Conservation (phyloP, 2,329 filamentous ascomycete genomes). For the Fusarium sororula region DNA sequence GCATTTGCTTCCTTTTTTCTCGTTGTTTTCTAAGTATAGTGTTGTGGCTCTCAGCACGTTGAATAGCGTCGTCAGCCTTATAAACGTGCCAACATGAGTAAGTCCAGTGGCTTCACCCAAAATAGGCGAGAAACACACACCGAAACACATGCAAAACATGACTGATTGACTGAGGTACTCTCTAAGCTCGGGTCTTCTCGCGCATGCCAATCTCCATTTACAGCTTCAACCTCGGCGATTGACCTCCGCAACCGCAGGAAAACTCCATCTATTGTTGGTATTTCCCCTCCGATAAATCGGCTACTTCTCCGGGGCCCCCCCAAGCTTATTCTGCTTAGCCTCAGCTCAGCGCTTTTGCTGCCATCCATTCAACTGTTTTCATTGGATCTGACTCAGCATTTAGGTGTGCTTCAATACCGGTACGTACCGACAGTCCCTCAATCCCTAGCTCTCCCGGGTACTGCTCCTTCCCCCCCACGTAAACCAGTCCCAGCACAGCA, state of each 20-base stretch:
- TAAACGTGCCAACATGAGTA: conserved; percentile 6
- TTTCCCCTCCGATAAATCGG: conserved; percentile 29
- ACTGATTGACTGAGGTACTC: neutral
- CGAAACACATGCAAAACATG: conserved; percentile 29
- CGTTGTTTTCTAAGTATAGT: neutral
- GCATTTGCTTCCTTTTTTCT: neutral
- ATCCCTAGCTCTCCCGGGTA: conserved; percentile 14
- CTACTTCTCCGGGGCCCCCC: conserved; percentile 10
- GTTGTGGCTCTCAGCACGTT: conserved; percentile 4
- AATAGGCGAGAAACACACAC: neutral
- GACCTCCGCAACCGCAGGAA: conserved; percentile 17
- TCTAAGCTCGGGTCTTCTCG: conserved; percentile 28
- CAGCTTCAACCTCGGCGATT: conserved; percentile 28
- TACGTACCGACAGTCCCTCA: conserved; percentile 14
- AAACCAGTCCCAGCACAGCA: conserved; percentile 19
- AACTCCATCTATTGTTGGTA: conserved; percentile 6
- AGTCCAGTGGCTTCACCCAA: neutral
- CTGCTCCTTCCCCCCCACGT: conserved; percentile 24
- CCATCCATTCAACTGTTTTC: conserved; percentile 22
- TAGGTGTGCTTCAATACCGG: neutral
- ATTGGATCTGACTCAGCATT: conserved; percentile 35
- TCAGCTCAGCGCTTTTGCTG: conserved; percentile 20
- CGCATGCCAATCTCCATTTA: conserved; percentile 14
- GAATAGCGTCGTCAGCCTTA: conserved; percentile 16
- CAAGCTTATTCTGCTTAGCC: conserved; percentile 24